Evolutionary conservation across 495 filamentous ascomycete genomes (phyloP), one percentile per base, ranked within the genome.

Genomic region (Aspergillus sclerotioniger): DNA sequence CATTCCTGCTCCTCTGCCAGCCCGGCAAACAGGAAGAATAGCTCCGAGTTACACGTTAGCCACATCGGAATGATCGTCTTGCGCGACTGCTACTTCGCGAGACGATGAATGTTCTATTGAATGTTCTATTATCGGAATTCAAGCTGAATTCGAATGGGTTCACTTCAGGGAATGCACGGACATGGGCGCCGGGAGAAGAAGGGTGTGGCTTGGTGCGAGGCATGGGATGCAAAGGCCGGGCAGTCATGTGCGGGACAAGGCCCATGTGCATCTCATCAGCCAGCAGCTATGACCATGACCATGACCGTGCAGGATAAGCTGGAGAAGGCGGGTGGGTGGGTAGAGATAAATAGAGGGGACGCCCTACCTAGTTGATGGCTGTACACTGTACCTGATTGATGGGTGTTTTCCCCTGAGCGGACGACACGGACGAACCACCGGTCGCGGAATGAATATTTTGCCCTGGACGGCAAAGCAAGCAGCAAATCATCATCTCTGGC

Each of bases 251-350:
- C 31, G 47, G 28, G 21, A 50, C 47, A 32, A 16, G 31, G 31
- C 47, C 28, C 28, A 28, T 50, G 47, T 32, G 31, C n/a, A 50
- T 50, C 29, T 50, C 47, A 50, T 50, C 16, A 49, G 46, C 46
- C 46, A 21, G 46, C 46, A 49, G 46, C 46, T 29, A 49, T 29
- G 46, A 49, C 21, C 46, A 49, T 29, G 46, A 49, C 21, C 46
- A 49, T 49, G 19, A 50, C 47, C 47, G 13, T 50, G 25, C 47
- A 50, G 47, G 25, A 49, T 49, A 49, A 49, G 46, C 46, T 29
- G 7, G 46, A 29, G 13, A 25, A 20, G 20, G 13, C 19, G 25
- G 25, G 25, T 25, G 25, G 25, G 5, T n/a, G 12, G 10, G 3
- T 12, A 41, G 37, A 41, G 37, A 41, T 41, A 41, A 41, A 41